A percentile compares a stretch with the other conserved stretches of the same genome.
Conservation (phyloP, 192 early-diverging fungal species). For the Borealophlyctis nickersoniae region DNA sequence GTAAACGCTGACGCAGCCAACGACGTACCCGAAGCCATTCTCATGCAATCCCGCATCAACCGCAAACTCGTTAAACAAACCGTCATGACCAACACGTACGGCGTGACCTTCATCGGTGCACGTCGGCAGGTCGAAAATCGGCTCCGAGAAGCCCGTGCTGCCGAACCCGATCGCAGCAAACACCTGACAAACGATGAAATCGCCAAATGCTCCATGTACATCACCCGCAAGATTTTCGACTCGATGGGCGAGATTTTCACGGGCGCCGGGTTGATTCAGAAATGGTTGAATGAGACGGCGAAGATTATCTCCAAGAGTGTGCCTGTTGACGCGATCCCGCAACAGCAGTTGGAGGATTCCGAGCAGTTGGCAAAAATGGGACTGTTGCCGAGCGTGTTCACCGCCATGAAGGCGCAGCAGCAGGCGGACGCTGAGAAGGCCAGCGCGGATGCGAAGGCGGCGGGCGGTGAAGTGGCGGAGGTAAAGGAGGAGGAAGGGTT, state of each 20-base stretch:
- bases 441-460: not conserved
- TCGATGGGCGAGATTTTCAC: constrained; percentile 85
- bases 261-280: constrained; percentile 84
- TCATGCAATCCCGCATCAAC: constrained; percentile 68
- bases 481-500: constrained; percentile 22
- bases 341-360: constrained; percentile 41
- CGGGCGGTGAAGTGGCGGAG: constrained; percentile 9
- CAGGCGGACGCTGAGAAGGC: constrained; percentile 12
- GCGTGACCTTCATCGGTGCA: constrained; percentile 95
- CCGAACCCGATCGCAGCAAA: constrained; percentile 2
- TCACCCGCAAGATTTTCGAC: constrained; percentile 79
- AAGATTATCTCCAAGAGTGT: constrained; percentile 78
- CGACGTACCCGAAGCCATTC: constrained; percentile 60
- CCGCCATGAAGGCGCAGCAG: constrained; percentile 19
- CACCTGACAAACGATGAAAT: constrained; percentile 68
- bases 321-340: constrained; percentile 42
- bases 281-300: constrained; percentile 90
- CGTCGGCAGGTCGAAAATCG: constrained; percentile 79
- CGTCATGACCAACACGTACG: constrained; percentile 99
- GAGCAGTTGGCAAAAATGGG: constrained; percentile 33
- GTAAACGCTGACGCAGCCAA: constrained; percentile 66
- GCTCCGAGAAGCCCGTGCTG: constrained; percentile 62
- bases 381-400: constrained; percentile 34
- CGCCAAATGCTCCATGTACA: constrained; percentile 61
- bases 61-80: constrained; percentile 98